Base-by-base conservation (phyloP, 352 stramenopile genomes). In the Thalassiosira ordinaria region DNA sequence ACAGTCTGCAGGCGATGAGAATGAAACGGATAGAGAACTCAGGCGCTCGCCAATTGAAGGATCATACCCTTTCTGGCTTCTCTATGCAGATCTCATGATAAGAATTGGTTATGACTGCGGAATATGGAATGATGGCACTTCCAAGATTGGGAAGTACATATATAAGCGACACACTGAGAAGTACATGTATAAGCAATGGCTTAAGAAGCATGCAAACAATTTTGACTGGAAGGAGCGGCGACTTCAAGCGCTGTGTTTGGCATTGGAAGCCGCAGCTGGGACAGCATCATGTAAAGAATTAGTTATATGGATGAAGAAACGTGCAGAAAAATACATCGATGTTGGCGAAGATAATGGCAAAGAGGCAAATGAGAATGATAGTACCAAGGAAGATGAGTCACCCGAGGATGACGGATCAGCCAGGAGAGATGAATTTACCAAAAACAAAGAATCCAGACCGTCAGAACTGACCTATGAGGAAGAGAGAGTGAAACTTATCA, bases 31-130 rank as follows among this genome's bases (percentile, higher is more conserved):
- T 47, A 46, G 7, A 72, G 59, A 76, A 14, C n/a, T 61, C 4
- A n/a, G 9, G 20, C 37, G 56, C 31, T 81, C 74, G 14, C 81
- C 84, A 46, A 86, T 92, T 62, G 74, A 90, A 59, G 78, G 75
- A 52, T 93, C 82, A 55, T 89, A 90, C 64, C 71, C 78, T 49
- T 87, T 73, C 46, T 94, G 88, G 87, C 56, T 92, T 22, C 71
- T 94, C 0, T 94, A 94, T 74, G 80, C 87, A 20, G 86, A 93
- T 73, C 74, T 93, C 24, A 93, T 94, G 88, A 67, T 93, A 31
- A 84, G 70, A 57, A 87, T 94, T 27, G 89, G 89, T 2, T 86
- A 84, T 56, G 89, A 93, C 81, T 93, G 87, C 39, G 78, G 83
- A 16, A 66, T 87, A 61, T 93, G 88, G 86, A 92, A 91, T 64